Evolutionary conservation across 2,329 filamentous ascomycete genomes (phyloP).

Genomic region (Botrytis byssoidea): DNA sequence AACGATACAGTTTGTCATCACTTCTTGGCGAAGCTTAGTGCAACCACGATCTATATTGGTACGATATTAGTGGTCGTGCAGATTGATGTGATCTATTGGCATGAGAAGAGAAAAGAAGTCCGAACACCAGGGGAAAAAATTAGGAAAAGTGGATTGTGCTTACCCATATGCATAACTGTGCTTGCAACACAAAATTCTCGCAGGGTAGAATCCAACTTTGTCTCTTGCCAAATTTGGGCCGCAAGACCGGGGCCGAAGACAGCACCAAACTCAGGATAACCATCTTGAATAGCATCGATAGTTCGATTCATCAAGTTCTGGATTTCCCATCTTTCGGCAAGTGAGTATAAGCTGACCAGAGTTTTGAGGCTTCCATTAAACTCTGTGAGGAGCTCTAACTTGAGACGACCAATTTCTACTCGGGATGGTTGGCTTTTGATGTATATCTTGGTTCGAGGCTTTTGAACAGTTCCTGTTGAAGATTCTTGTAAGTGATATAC

Average conservation of each 20-base stretch:
- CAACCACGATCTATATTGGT: conserved; percentile 24
- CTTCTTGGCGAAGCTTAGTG: conserved; percentile 21
- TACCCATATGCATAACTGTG: conserved; percentile 25
- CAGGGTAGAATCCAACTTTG: conserved; percentile 25
- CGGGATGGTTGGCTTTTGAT: background rate
- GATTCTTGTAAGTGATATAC: background rate
- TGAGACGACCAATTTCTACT: conserved; percentile 4
- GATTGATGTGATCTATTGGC: background rate
- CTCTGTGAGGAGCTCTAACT: conserved; percentile 19
- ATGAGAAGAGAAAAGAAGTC: no score
- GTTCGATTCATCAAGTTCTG: conserved; percentile 25
- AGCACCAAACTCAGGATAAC: conserved; percentile 24
- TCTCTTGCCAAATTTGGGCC: conserved; percentile 20
- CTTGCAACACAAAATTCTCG: conserved; percentile 27
- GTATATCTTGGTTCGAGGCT: conserved; percentile 13
- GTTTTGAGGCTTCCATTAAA: conserved; percentile 21
- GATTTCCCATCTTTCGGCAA: conserved; percentile 26
- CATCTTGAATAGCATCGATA: conserved; percentile 30
- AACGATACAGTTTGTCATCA: conserved; percentile 22
- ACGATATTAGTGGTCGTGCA: background rate
- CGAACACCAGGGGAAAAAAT: no score
- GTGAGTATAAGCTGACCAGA: conserved; percentile 24
- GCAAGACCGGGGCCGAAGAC: conserved; percentile 24
- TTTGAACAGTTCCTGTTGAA: conserved; percentile 7
- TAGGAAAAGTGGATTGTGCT: background rate